Percentiles rank a stretch among this genome's conserved stretches.
These are phyloP conservation scores for Magnaporthiopsis rhizophila DNA, from an alignment of 2,329 filamentous ascomycete species.

Conservation along the genomic window DNA sequence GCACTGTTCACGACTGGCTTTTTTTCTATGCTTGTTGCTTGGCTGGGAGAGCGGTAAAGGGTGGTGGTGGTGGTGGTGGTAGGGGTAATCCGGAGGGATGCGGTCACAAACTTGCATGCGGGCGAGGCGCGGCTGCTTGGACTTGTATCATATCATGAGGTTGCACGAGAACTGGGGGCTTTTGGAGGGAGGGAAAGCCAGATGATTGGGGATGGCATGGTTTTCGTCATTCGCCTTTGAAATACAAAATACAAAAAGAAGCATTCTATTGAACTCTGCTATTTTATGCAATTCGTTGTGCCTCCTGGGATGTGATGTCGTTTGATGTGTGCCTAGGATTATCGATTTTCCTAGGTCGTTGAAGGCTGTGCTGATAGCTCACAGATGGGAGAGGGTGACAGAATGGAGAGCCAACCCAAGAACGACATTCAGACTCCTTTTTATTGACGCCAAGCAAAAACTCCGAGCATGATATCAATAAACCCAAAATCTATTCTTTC, in stretches of 20 bases:
- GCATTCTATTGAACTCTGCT: not conserved
- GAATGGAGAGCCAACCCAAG: too few relatives aligned
- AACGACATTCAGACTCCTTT: not conserved
- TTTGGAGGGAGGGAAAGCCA: not conserved
- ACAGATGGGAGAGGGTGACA: too few relatives aligned
- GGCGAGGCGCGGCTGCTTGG: not conserved
- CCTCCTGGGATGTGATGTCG: too few relatives aligned
- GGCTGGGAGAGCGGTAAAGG: not conserved
- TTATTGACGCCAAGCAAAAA: not conserved
- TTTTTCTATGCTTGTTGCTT: not conserved
- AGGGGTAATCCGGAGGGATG: not conserved
- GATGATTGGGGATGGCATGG: not conserved
- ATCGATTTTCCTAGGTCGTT: too few relatives aligned
- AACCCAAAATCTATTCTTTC: not conserved
- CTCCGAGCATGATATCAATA: not conserved
- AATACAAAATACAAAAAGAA: conserved; percentile 1
- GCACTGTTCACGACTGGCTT: not conserved
- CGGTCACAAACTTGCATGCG: not conserved
- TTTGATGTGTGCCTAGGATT: too few relatives aligned
- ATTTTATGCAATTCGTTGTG: not conserved
- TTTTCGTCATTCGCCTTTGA: not conserved
- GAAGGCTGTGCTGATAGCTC: too few relatives aligned
- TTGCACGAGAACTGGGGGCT: not conserved
- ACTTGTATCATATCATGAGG: not conserved
- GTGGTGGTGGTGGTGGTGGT: too few relatives aligned